Percentiles rank a stretch among this genome's conserved stretches.
Evolutionary conservation across 1,284 basidiomycete species (phyloP).

Genomic region (Pterulicium gracile): DNA sequence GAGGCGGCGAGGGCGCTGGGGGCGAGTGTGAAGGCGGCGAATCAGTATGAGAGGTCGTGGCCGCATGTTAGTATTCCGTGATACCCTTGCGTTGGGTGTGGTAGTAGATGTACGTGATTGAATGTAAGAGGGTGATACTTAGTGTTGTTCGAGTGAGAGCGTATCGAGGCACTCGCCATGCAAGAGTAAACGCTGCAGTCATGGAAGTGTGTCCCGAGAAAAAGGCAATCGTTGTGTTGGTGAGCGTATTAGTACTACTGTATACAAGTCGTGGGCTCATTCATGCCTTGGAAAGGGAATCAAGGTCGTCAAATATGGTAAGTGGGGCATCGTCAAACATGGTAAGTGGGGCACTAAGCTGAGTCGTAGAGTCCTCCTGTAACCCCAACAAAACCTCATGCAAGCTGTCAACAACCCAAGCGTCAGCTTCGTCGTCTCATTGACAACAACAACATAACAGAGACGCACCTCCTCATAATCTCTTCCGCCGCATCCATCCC

Average conservation of each 20-base stretch:
- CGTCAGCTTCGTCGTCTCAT: background rate
- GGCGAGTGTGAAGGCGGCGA: slow-evolving; percentile 47
- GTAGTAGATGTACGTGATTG: too few relatives aligned
- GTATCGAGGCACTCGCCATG: too few relatives aligned
- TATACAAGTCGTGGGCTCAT: too few relatives aligned
- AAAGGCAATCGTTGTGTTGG: too few relatives aligned
- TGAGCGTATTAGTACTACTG: too few relatives aligned
- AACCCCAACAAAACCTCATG: background rate
- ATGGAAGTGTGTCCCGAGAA: too few relatives aligned
- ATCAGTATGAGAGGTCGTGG: slow-evolving; percentile 60
- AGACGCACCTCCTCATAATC: slow-evolving; percentile 44
- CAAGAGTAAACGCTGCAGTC: too few relatives aligned
- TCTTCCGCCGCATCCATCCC: slow-evolving; percentile 55
- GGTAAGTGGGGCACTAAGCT: slow-evolving; percentile 3
- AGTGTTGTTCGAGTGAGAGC: too few relatives aligned
- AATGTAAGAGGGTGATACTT: too few relatives aligned
- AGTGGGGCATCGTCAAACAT: slow-evolving; percentile 32
- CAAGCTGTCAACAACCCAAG: background rate
- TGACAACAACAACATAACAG: background rate
- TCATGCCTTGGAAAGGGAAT: too few relatives aligned
- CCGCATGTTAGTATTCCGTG: slow-evolving; percentile 1
- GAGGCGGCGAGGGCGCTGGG: slow-evolving; percentile 45
- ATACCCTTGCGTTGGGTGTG: too few relatives aligned
- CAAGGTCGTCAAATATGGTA: too few relatives aligned
- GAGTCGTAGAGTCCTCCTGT: background rate